Base-by-base conservation (phyloP, 2,329 filamentous ascomycete genomes). In the Lasiodiplodia gonubiensis region DNA sequence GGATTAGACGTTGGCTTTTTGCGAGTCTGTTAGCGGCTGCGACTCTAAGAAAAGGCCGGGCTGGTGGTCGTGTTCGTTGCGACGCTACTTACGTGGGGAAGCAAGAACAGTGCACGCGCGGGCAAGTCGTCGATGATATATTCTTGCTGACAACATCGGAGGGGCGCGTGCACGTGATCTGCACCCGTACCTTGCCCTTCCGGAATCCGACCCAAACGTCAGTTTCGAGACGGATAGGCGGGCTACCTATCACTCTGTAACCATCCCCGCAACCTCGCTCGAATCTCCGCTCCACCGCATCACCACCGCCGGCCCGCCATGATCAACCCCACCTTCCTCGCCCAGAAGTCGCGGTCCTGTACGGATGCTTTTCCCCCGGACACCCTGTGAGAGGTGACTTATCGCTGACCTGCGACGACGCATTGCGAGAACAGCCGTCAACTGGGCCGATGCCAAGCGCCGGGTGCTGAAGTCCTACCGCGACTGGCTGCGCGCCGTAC, bases 401-500 rank as follows among this genome's bases (percentile, higher is more conserved):
- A 27, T 52, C 49, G 55, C 55, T 59, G 46, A 63, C 42, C 59
- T 42, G 57, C 57, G 46, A 21, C 55, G 14, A 23, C n/a, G n/a
- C 53, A 46, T 46, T 46, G 42, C 53, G 30, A 55, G 18, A 16
- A 46, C 79, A 97, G 94, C 94, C 79, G 85, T 88, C 83, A 97
- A 91, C 86, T 97, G 92, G 93, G 78, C 82, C 74, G 93, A 98
- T 85, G 94, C 94, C 75, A 92, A 92, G 83, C 86, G 85, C 79
- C 89, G 94, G 85, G 95, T 97, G 71, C 82, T 97, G 74, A 88
- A 89, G 78, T 91, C 92, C 74, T 99, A 99, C 85, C 88, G 95
- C 80, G 91, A 94, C 85, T 99, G 95, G 95, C 88, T 98, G 75
- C 90, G 95, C 86, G 90, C 93, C 82, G 95, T 99, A 90, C 79